Evolutionary conservation across 208 protist species (phyloP), one percentile per base, ranked within the genome.

Genomic region (Endotrypanum monterogeii): DNA sequence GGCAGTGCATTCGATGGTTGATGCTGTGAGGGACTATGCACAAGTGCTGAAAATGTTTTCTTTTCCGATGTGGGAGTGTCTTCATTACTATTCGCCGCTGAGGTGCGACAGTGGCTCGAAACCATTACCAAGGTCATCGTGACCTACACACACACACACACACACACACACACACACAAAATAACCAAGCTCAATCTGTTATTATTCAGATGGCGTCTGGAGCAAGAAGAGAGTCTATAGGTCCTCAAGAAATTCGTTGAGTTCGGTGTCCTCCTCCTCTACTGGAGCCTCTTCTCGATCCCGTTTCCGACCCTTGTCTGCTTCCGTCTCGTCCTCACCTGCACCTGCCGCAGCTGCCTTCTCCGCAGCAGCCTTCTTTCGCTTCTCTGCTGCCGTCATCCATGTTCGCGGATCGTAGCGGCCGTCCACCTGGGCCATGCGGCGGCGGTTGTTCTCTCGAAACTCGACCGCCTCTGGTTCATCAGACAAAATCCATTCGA

Each of bases 401-500:
- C 94, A 98, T 30, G 91, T 98, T 50, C 88, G 84, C 14, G 92
- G 92, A 69, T 96, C 89, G 82, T 96, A 98, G 25, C 91, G 87
- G 14, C 95, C 95, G 50, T 98, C 94, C 60, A 97, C 87, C 84
- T 97, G 92, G 50, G 95, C 95, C 71, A 92, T 95, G 23, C 88
- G 89, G 44, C 86, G 88, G 32, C 93, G 83, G 79, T 98, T 98
- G 55, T 94, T 90, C 69, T 98, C 93, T 2, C 95, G 83, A 72
- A 97, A 97, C 25, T 94, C 89, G 12, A 90, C 82, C 0, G 95
- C 93, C 76, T 96, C 93, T 7, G 90, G 90, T 57, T 95, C 90
- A 66, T 98, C 93, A 35, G 92, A 96, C 8, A 98, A 68, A 76
- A 98, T 97, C 89, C 92, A 97, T 85, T 98, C 93, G 71, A 98